Percentiles rank a stretch among this genome's conserved stretches.
Conservation (phyloP, 106 monocot genomes). For the Chionographis japonica region DNA sequence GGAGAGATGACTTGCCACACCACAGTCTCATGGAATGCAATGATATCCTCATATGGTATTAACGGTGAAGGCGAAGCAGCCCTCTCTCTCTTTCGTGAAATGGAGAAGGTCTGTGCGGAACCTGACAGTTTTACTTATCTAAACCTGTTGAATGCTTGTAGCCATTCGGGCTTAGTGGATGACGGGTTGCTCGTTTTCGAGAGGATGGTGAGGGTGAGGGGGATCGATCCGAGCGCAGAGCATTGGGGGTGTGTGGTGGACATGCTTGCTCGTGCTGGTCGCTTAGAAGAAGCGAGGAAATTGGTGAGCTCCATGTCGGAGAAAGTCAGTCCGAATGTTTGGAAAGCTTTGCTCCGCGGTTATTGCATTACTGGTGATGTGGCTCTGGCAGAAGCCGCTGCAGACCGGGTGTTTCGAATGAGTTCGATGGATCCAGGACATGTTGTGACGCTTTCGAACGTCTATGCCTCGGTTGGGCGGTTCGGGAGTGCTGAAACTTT, state of each 20-base stretch:
- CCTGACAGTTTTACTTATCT: conserved; percentile 30
- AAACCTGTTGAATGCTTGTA: conserved; percentile 41
- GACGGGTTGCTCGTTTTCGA: conserved; percentile 32
- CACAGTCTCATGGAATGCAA: conserved; percentile 36
- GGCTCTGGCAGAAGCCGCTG: conserved; percentile 17
- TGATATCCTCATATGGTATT: conserved; percentile 41
- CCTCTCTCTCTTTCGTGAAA: conserved; percentile 26
- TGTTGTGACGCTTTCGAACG: conserved; percentile 40
- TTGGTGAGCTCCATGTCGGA: conserved; percentile 13
- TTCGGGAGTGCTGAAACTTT: conserved; percentile 34
- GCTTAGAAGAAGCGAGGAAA: conserved; percentile 26
- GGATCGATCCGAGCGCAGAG: conserved; percentile 17
- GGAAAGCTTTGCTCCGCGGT: conserved; percentile 44
- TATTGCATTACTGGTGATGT: conserved; percentile 12
- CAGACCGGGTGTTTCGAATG: conserved; percentile 16
- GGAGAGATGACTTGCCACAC: conserved; percentile 19
- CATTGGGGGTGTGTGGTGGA: conserved; percentile 38
- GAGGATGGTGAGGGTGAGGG: conserved; percentile 31
- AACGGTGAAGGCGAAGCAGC: conserved; percentile 39
- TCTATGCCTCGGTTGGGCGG: conserved; percentile 36
- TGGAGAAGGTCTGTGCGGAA: conserved; percentile 23
- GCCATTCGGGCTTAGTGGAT: conserved; percentile 40
- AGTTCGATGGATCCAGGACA: conserved; percentile 24
- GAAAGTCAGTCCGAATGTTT: conserved; percentile 6
- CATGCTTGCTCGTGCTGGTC: conserved; percentile 39